Evolutionary conservation across 2,329 filamentous ascomycete species (phyloP).

Genomic region (Xylaria arbuscula): DNA sequence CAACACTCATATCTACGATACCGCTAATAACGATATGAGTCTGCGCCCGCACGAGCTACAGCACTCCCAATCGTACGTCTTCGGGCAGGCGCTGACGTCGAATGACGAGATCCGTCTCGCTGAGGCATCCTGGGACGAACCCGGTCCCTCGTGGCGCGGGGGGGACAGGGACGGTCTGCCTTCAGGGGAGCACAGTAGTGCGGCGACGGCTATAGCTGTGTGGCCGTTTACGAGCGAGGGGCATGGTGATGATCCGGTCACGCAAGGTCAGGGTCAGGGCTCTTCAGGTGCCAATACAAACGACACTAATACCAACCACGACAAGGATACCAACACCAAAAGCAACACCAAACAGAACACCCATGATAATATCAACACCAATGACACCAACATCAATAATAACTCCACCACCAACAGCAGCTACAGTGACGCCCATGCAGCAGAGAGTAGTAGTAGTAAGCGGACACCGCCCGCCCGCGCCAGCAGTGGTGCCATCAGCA

Average conservation of each 20-base stretch:
- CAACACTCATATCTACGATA: not conserved
- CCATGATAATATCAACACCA: too few species aligned
- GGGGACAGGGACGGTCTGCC: not conserved
- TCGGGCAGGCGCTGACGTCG: constrained; percentile 27
- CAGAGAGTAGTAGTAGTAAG: too few species aligned
- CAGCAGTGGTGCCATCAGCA: constrained; percentile 7
- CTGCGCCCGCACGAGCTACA: constrained; percentile 6
- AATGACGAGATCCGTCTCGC: constrained; percentile 25
- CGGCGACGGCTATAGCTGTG: not conserved
- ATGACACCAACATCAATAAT: too few species aligned
- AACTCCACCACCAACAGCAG: too few species aligned
- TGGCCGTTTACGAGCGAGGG: constrained; percentile 34
- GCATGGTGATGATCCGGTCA: constrained; percentile 7
- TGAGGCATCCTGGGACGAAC: not conserved
- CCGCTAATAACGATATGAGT: too few species aligned
- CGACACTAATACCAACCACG: not conserved
- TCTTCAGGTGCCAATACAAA: constrained; percentile 16
- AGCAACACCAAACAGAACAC: too few species aligned
- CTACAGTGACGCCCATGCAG: too few species aligned
- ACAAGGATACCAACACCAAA: not conserved
- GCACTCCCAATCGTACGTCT: constrained; percentile 1
- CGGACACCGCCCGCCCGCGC: too few species aligned
- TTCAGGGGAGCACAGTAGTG: not conserved
- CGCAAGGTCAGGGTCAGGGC: not conserved
- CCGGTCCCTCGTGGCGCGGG: too few species aligned